Conservation (phyloP, 2,329 filamentous ascomycete genomes). For the Colletotrichum gloeosporioides region DNA sequence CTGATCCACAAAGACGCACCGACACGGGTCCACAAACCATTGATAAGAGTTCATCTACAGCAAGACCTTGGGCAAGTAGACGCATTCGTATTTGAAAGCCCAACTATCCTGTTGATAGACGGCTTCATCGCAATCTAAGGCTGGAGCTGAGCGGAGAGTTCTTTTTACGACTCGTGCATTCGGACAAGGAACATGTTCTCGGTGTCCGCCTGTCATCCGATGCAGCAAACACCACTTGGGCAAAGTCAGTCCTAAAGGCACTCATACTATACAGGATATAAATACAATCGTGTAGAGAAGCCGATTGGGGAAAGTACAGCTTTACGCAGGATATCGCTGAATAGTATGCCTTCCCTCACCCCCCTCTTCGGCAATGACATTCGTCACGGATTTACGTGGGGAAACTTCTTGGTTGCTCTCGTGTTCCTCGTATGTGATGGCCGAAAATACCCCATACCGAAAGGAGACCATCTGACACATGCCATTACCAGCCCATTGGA, state of each 20-base stretch:
- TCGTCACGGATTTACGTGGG: background rate
- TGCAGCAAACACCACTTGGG: background rate
- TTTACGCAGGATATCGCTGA: background rate
- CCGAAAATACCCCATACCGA: background rate
- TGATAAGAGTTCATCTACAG: background rate
- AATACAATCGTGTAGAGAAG: background rate
- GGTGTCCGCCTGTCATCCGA: background rate
- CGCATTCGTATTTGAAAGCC: background rate
- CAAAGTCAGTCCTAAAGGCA: background rate
- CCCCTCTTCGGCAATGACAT: background rate
- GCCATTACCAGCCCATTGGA: background rate
- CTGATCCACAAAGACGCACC: background rate
- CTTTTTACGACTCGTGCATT: background rate
- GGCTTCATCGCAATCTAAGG: background rate
- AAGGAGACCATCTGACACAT: background rate
- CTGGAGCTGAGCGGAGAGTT: background rate
- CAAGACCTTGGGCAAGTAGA: background rate
- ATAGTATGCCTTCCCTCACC: background rate
- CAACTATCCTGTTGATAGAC: background rate
- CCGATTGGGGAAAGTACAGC: background rate
- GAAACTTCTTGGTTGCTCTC: background rate
- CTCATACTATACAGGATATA: background rate
- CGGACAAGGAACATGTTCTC: too few relatives aligned
- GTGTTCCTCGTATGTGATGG: background rate
- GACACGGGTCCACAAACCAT: background rate